These are phyloP conservation scores for Strigomonas culicis DNA, from an alignment of 208 protist species.

Conservation along the genomic window DNA sequence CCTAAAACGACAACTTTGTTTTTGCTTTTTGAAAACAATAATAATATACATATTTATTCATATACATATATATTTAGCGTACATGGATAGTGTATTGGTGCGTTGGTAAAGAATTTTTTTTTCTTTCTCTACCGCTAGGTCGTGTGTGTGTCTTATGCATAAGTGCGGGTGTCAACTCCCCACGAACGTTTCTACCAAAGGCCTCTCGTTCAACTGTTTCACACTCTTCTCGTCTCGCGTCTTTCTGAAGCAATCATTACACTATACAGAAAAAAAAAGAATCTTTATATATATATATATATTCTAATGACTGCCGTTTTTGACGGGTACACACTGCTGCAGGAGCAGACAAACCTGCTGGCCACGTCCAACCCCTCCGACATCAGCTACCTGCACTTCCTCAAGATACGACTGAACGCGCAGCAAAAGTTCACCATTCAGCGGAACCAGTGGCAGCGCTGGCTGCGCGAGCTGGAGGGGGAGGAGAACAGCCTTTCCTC, in stretches of 20 bases:
- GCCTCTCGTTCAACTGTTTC: too few relatives aligned
- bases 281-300: not conserved
- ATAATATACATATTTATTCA: slow-evolving; percentile 13
- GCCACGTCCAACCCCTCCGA: slow-evolving; percentile 37
- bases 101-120: not conserved
- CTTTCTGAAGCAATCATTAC: too few relatives aligned
- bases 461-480: slow-evolving; percentile 11
- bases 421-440: slow-evolving; percentile 63
- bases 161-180: too few relatives aligned
- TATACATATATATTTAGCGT: slow-evolving; percentile 1
- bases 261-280: not conserved
- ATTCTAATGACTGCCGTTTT: slow-evolving; percentile 17
- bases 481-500: not conserved
- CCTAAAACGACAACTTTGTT: not conserved
- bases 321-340: slow-evolving; percentile 46
- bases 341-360: slow-evolving; percentile 61
- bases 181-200: too few relatives aligned
- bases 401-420: slow-evolving; percentile 52
- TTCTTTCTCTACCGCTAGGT: not conserved
- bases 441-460: slow-evolving; percentile 50
- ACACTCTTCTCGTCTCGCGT: not conserved
- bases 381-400: slow-evolving; percentile 65
- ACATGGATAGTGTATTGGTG: not conserved
- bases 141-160: too few relatives aligned
- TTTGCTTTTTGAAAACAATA: slow-evolving; percentile 3